These are phyloP conservation scores for Phaseolus coccineus DNA, from an alignment of 331 rosid genomes.

Conservation along the genomic window DNA sequence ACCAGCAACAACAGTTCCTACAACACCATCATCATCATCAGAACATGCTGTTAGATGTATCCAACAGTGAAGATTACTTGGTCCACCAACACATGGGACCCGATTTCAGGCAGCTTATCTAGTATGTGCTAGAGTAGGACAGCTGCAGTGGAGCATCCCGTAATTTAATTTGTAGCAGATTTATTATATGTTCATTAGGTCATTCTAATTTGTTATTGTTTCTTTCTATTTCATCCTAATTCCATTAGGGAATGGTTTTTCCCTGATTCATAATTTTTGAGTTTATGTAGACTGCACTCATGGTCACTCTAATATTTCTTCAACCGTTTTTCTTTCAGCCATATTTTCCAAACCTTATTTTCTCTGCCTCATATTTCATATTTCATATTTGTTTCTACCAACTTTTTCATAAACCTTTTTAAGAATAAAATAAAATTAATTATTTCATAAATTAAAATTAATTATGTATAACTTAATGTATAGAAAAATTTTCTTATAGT, in stretches of 20 bases:
- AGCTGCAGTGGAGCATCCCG: slow-evolving; percentile 21
- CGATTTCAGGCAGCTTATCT: slow-evolving; percentile 69
- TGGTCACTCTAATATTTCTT: slow-evolving; percentile 12
- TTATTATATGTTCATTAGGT: slow-evolving; percentile 3
- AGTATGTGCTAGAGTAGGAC: slow-evolving; percentile 50
- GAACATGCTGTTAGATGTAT: slow-evolving; percentile 54
- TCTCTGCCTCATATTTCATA: neutral
- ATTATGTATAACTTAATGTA: no score
- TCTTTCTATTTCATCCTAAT: neutral
- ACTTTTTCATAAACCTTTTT: no score
- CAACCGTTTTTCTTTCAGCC: slow-evolving; percentile 17
- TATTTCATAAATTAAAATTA: no score
- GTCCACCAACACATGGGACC: slow-evolving; percentile 77
- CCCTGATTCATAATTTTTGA: slow-evolving; percentile 17
- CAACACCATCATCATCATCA: slow-evolving; percentile 37
- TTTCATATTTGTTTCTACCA: neutral
- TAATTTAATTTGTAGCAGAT: slow-evolving; percentile 41
- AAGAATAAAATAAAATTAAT: no score
- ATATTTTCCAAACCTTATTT: slow-evolving; percentile 26
- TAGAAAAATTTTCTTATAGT: no score
- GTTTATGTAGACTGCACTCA: slow-evolving; percentile 30
- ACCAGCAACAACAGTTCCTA: slow-evolving; percentile 54
- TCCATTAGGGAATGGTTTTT: slow-evolving; percentile 28
- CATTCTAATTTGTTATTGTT: neutral
- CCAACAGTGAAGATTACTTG: slow-evolving; percentile 74